These are phyloP conservation scores for Cryoendolithus antarcticus DNA, from an alignment of 2,329 filamentous ascomycete genomes.

Conservation along the genomic window DNA sequence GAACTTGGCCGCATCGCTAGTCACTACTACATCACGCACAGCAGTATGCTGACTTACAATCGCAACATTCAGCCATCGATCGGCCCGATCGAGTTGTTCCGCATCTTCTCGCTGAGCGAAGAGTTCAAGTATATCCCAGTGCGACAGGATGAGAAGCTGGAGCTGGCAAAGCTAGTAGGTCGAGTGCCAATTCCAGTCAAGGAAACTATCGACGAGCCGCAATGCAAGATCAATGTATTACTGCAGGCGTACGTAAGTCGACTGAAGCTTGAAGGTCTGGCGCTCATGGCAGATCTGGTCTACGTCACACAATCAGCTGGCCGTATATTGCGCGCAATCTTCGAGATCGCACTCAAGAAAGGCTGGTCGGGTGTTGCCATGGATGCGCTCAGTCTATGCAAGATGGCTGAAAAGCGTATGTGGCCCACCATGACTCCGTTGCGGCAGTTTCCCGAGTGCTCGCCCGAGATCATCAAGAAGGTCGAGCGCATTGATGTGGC, in stretches of 20 bases:
- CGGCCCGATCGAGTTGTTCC: constrained; percentile 88
- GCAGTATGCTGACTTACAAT: constrained; percentile 95
- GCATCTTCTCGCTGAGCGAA: constrained; percentile 87
- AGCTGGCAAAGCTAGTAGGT: constrained; percentile 80
- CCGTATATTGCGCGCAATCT: constrained; percentile 86
- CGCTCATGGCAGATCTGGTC: constrained; percentile 95
- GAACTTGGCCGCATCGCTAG: constrained; percentile 92
- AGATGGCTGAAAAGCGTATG: constrained; percentile 99
- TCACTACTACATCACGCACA: constrained; percentile 96
- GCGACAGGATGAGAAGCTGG: constrained; percentile 91
- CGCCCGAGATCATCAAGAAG: constrained; percentile 78
- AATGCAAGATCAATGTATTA: constrained; percentile 96
- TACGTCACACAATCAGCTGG: constrained; percentile 97
- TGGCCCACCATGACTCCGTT: constrained; percentile 98
- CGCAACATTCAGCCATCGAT: constrained; percentile 88
- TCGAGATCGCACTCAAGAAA: constrained; percentile 95
- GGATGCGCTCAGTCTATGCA: constrained; percentile 85
- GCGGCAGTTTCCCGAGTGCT: constrained; percentile 74
- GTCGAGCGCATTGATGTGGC: constrained; percentile 89
- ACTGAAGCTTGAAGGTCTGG: constrained; percentile 83
- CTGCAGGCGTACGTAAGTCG: constrained; percentile 94
- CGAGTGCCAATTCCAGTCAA: constrained; percentile 93
- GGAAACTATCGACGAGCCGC: constrained; percentile 90
- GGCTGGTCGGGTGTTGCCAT: constrained; percentile 91
- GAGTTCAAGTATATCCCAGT: constrained; percentile 99